Base-by-base conservation (phyloP, 306 rosid species). In the Astragalus membranaceus region DNA sequence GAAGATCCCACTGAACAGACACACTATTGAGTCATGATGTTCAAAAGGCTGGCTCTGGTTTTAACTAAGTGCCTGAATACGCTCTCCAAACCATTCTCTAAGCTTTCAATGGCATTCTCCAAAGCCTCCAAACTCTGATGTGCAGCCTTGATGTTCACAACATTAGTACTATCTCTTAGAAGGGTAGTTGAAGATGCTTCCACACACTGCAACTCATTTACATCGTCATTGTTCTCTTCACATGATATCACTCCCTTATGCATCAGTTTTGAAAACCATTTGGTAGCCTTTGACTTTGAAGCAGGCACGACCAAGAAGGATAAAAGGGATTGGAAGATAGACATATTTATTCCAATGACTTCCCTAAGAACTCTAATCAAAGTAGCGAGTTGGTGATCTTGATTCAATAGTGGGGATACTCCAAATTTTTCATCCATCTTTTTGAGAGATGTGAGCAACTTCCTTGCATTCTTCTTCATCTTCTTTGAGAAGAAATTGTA, bases 51-150 rank as follows among this genome's bases (percentile, higher is more conserved):
- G 41, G 83, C 71, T 77, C 96, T 90, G 4, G 79, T 64, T 50
- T 76, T 90, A 8, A 87, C 80, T 85, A 90, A 64, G 54, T 69
- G 69, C 86, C 86, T 84, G 72, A 82, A 88, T 17, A 88, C 8
- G 4, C 35, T 73, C 53, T 79, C 88, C 80, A 90, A 36, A 1
- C 79, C 80, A 68, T 56, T 84, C 73, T 88, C 94, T 32, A 90
- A n/a, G 53, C 79, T 72, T 75, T 84, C 84, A 66, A 82, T 75
- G 36, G 78, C 73, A n/a, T 62, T 72, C 70, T 84, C 88, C 79
- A 84, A 84, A 63, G 55, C 81, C 82, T 84, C 75, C 75, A 86
- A 73, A 1, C 65, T 75, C 26, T 58, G 53, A 5, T 66, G 70
- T 43, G 79, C 78, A 8, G 3, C 52, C 59, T 67, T 68, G 30